phyloP scores from a whole-genome alignment of 164 flowering plant genomes.

The Piper betle region DNA sequence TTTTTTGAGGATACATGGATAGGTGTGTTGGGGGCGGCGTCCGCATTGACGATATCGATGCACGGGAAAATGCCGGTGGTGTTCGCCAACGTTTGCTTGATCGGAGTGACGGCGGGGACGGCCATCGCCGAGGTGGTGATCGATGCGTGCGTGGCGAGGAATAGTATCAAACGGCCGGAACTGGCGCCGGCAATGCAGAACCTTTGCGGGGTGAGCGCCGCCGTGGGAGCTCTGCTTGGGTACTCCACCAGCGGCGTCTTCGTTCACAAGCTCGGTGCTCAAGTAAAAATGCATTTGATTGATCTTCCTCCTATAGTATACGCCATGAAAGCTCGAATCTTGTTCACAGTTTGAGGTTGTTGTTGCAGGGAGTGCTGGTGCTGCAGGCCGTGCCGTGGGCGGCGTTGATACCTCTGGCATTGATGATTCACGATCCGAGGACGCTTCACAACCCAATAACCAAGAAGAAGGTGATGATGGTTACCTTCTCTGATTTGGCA shows the following conservation, averaged over 20 bases:
- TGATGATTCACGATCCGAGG: conserved; percentile 38
- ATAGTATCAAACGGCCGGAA: conserved; percentile 36
- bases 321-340: neutral
- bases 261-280: conserved; percentile 56
- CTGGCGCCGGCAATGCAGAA: conserved; percentile 69
- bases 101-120: conserved; percentile 36
- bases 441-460: conserved; percentile 8
- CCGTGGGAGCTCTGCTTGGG: conserved; percentile 59
- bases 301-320: neutral
- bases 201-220: conserved; percentile 48
- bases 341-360: neutral
- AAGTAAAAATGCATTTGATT: conserved; percentile 22
- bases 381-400: conserved; percentile 41
- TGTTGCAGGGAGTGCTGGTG: conserved; percentile 46
- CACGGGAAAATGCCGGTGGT: conserved; percentile 20
- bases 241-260: conserved; percentile 48
- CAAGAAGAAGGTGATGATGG: conserved; percentile 25
- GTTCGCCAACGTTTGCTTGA: conserved; percentile 34
- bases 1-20: neutral
- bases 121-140: conserved; percentile 63
- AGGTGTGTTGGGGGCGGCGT: conserved; percentile 36
- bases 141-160: conserved; percentile 63
- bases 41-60: conserved; percentile 28
- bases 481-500: neutral
- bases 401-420: conserved; percentile 27